Evolutionary conservation across 2,329 filamentous ascomycete genomes (phyloP), one percentile per base, ranked within the genome.

Genomic region (Tetracladium maxilliforme): DNA sequence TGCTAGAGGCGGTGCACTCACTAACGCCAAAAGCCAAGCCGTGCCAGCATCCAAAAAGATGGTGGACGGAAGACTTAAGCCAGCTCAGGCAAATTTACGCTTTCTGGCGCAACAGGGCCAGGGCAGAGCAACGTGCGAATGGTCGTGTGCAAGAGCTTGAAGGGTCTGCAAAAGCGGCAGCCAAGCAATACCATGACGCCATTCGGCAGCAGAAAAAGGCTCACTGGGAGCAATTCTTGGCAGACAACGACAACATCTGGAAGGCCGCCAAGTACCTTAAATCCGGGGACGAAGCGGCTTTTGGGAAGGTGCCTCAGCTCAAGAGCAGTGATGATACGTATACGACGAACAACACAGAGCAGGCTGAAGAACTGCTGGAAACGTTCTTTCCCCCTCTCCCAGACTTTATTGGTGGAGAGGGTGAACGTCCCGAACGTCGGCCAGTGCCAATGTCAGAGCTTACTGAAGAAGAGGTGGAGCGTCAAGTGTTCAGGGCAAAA

Each of bases 41-140:
- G 22, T 40, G 34, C 11, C 30, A 23, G n/a, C 40, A 44, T 25
- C 32, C 35, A 21, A 47, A 47, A 28, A 31, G 41, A 21, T 49
- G 34, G 41, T 48, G 37, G 41, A 41, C 34, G 7, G 30, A 24
- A 4, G 37, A 46, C 25, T 34, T 46, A 2, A 45, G 36, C 9
- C 32, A 43, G 23, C 35, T 47, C 6, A 37, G 36, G 7, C 28
- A 25, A 16, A 35, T 43, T 14, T 36, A 46, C 28, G 41, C 35
- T 7, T 37, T 39, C 20, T 47, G 30, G 37, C 39, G 38, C 14
- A 46, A 42, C 25, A 32, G 28, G n/a, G 39, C 39, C 11, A 35
- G 39, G 23, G 25, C 36, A 15, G 24, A 36, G 25, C 28, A 25
- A 16, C 31, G 32, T 23, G 30, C 21, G 19, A 32, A 34, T 13